These are phyloP conservation scores for Boletus rufocinnamomeus DNA, from an alignment of 768 basidiomycete genomes.

Conservation along the genomic window DNA sequence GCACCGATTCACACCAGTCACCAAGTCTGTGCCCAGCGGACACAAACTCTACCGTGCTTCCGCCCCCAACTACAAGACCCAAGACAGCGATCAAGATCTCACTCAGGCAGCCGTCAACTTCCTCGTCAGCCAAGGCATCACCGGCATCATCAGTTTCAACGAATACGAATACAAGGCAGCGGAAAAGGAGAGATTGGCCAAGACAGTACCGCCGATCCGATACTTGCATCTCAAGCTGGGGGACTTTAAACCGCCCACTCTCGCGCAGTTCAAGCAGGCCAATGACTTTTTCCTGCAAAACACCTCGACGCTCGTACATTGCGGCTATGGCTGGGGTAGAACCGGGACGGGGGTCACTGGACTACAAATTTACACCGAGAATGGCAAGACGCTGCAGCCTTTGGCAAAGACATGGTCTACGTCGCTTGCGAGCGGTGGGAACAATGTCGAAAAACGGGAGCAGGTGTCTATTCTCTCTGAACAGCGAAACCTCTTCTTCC, in stretches of 20 bases:
- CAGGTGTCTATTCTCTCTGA: conserved; percentile 3
- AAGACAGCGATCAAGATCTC: conserved; percentile 12
- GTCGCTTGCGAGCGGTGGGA: not conserved
- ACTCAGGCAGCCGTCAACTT: not conserved
- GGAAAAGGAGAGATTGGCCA: not conserved
- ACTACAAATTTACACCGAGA: conserved; percentile 3
- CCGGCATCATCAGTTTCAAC: not conserved
- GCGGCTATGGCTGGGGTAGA: conserved; percentile 15
- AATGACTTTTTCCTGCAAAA: conserved; percentile 16
- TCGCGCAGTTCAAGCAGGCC: conserved; percentile 20
- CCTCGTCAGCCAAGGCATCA: not conserved
- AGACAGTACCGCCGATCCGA: conserved; percentile 9
- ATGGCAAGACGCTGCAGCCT: conserved; percentile 2
- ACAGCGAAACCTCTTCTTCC: conserved; percentile 2
- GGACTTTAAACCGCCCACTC: conserved; percentile 15
- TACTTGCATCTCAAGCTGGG: conserved; percentile 23
- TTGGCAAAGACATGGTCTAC: conserved; percentile 1
- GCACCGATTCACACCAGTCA: not conserved
- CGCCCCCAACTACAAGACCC: conserved; percentile 19
- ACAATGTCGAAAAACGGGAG: conserved; percentile 12
- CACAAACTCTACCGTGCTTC: conserved; percentile 27
- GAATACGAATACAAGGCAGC: not conserved
- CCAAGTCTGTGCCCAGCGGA: conserved; percentile 8
- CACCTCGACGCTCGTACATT: conserved; percentile 12
- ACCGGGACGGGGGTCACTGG: conserved; percentile 15